Percentiles rank a stretch among this genome's conserved stretches.
Conservation (phyloP, 1,139 yeast species). For the Oligophagozyma castellii region DNA sequence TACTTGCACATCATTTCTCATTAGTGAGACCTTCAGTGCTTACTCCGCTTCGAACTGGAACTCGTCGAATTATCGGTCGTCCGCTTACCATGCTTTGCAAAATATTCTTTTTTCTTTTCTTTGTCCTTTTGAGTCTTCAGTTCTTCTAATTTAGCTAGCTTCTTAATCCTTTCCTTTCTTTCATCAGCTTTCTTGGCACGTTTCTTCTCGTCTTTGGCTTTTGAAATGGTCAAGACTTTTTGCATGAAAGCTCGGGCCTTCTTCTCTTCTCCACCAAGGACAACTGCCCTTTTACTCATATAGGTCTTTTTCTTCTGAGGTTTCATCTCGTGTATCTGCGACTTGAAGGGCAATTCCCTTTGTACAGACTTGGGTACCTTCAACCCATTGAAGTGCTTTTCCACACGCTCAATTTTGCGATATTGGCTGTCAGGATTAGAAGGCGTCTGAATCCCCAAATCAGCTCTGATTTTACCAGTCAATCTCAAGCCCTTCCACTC, state of each 20-base stretch:
- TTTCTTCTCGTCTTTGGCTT: constrained; percentile 74
- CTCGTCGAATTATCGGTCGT: constrained; percentile 25
- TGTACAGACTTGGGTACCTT: constrained; percentile 72
- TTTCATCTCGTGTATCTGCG: constrained; percentile 78
- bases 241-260: constrained; percentile 83
- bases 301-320: constrained; percentile 79
- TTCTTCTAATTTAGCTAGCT: constrained; percentile 61
- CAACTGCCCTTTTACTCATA: constrained; percentile 86
- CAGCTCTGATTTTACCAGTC: constrained; percentile 88
- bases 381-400: constrained; percentile 75
- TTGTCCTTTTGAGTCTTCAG: constrained; percentile 59
- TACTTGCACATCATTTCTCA: not conserved
- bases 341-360: constrained; percentile 73
- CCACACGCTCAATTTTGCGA: constrained; percentile 71
- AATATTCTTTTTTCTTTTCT: constrained; percentile 78
- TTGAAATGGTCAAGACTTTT: constrained; percentile 70
- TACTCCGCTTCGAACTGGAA: not conserved
- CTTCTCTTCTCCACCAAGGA: constrained; percentile 84
- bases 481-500: constrained; percentile 96
- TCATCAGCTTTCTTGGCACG: constrained; percentile 63
- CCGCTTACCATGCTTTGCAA: constrained; percentile 58
- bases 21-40: too few species aligned
- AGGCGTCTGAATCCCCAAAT: constrained; percentile 52
- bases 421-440: constrained; percentile 54
- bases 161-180: constrained; percentile 62